Conservation (phyloP, 2,329 filamentous ascomycete genomes). For the Pseudonectria foliicola region DNA sequence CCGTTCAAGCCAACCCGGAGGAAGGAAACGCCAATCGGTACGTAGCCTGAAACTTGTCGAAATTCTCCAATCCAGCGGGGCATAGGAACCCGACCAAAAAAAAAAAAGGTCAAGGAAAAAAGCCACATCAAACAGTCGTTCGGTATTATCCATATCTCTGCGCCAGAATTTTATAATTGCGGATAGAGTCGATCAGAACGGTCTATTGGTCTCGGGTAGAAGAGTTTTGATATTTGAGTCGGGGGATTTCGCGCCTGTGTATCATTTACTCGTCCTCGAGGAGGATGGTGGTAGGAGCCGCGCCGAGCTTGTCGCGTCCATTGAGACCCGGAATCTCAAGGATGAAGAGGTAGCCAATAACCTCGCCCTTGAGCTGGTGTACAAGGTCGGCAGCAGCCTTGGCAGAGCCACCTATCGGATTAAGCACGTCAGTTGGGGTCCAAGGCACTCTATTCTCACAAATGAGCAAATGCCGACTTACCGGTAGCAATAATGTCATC, state of each 20-base stretch:
- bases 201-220: slow-evolving; percentile 10
- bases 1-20: slow-evolving; percentile 14
- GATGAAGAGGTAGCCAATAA: slow-evolving; percentile 89
- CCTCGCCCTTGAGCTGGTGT: slow-evolving; percentile 73
- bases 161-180: slow-evolving; percentile 8
- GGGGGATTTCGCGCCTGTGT: neutral
- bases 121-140: slow-evolving; percentile 8
- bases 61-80: slow-evolving; percentile 5
- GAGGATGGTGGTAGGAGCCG: slow-evolving; percentile 71
- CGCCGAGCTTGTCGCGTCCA: slow-evolving; percentile 81
- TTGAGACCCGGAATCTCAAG: slow-evolving; percentile 92
- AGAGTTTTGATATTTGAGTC: slow-evolving; percentile 9
- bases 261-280: slow-evolving; percentile 44
- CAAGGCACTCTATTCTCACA: slow-evolving; percentile 5
- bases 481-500: slow-evolving; percentile 99
- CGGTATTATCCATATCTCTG: slow-evolving; percentile 11
- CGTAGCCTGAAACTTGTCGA: slow-evolving; percentile 11
- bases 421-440: slow-evolving; percentile 12
- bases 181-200: slow-evolving; percentile 8
- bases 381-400: slow-evolving; percentile 82
- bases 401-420: slow-evolving; percentile 71
- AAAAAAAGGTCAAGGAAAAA: slow-evolving; percentile 11
- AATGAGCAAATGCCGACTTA: slow-evolving; percentile 38
- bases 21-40: slow-evolving; percentile 20
- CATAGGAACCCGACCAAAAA: slow-evolving; percentile 7